These are phyloP conservation scores for Leccinum incarnatum DNA, from an alignment of 768 basidiomycete genomes.

Conservation along the genomic window DNA sequence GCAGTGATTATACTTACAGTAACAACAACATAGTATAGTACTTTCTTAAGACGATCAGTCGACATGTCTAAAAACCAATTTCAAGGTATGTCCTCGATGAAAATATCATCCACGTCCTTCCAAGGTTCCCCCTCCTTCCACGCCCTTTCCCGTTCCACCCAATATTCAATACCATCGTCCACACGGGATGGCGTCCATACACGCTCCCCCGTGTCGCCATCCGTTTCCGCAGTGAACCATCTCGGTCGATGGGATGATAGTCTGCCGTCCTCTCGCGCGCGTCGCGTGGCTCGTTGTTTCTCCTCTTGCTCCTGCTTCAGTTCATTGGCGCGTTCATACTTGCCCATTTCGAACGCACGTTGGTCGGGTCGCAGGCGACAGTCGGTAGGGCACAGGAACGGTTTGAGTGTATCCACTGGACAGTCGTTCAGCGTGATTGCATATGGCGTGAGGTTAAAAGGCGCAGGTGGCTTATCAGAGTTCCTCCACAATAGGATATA, in stretches of 20 bases:
- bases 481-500: conserved; percentile 92
- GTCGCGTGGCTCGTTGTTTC: conserved; percentile 66
- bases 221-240: conserved; percentile 84
- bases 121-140: conserved; percentile 49
- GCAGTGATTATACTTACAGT: background rate
- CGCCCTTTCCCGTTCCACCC: conserved; percentile 71
- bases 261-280: conserved; percentile 71
- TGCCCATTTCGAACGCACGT: conserved; percentile 87
- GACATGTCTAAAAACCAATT: background rate
- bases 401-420: conserved; percentile 62
- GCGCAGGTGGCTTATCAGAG: conserved; percentile 75
- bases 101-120: conserved; percentile 78
- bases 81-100: conserved; percentile 54
- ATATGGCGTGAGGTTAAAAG: conserved; percentile 95
- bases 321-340: conserved; percentile 79
- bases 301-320: conserved; percentile 83
- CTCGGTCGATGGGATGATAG: conserved; percentile 72
- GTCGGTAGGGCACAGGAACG: conserved; percentile 84
- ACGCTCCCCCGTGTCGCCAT: conserved; percentile 85
- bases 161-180: conserved; percentile 68
- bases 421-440: conserved; percentile 92
- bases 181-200: conserved; percentile 74
- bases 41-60: background rate
- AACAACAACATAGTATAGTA: background rate
- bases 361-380: conserved; percentile 92